These are phyloP conservation scores for Cornus kousa DNA, from an alignment of 148 eudicot species.

Conservation along the genomic window DNA sequence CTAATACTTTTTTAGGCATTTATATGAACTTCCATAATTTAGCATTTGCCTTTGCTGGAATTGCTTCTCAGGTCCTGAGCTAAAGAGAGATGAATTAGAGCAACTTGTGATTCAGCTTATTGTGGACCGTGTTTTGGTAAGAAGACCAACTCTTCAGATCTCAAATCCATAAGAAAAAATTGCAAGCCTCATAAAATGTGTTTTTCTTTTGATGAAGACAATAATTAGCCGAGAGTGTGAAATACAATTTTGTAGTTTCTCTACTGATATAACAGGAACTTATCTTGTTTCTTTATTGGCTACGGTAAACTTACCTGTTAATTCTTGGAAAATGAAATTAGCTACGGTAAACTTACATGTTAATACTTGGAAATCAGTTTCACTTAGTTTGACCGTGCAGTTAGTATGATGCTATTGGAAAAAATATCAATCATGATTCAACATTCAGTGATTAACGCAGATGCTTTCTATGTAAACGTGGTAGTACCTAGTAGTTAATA, in stretches of 20 bases:
- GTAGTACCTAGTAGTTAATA: background rate
- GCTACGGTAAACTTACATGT: background rate
- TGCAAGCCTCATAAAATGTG: background rate
- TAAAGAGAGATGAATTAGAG: constrained; percentile 81
- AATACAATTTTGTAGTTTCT: background rate
- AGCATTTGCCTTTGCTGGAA: constrained; percentile 2
- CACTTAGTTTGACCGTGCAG: no score
- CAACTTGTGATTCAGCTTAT: constrained; percentile 83
- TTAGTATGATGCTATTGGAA: background rate
- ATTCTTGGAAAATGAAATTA: background rate
- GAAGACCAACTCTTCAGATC: constrained; percentile 17
- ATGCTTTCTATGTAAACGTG: no score
- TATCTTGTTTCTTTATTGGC: background rate
- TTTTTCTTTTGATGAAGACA: background rate
- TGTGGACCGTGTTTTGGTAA: constrained; percentile 76
- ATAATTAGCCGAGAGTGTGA: background rate
- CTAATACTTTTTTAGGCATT: background rate
- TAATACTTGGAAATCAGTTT: background rate
- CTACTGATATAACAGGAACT: background rate
- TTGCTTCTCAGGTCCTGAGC: constrained; percentile 50
- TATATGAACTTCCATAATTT: background rate
- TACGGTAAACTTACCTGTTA: background rate
- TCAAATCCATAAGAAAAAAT: background rate
- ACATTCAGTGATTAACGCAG: background rate
- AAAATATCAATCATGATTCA: background rate